These are phyloP conservation scores for Cynara cardunculus DNA, from an alignment of 129 eudicot species.

Conservation along the genomic window DNA sequence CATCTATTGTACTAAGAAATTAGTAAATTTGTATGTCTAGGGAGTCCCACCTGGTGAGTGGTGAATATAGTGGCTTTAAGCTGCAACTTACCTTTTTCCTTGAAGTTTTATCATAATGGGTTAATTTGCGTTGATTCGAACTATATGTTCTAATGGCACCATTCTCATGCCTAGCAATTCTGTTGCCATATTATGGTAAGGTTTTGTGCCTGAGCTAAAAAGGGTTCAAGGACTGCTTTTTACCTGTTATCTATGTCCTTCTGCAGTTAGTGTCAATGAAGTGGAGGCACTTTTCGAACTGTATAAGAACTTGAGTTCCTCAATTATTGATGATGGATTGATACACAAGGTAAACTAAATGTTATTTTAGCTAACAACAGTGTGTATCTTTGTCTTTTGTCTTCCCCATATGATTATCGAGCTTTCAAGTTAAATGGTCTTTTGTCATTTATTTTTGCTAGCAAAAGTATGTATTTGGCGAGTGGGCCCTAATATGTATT, in stretches of 20 bases:
- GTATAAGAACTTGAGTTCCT: conserved; percentile 71
- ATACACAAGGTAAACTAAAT: conserved; percentile 68
- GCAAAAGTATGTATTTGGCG: background rate
- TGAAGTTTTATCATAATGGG: background rate
- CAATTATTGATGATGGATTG: conserved; percentile 80
- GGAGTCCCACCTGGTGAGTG: background rate
- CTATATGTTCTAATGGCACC: no score
- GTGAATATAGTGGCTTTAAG: background rate
- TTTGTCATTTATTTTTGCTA: background rate
- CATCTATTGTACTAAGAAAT: background rate
- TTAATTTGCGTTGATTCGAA: background rate
- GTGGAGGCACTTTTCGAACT: conserved; percentile 81
- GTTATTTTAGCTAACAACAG: background rate
- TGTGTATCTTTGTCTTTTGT: background rate
- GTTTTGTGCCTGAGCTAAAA: background rate
- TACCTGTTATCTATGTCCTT: background rate
- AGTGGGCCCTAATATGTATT: background rate
- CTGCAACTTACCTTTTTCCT: background rate
- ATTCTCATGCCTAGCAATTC: background rate
- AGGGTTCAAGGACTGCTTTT: background rate
- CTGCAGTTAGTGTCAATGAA: conserved; percentile 74
- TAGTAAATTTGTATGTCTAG: background rate
- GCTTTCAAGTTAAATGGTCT: background rate
- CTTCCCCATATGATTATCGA: background rate
- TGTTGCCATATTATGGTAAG: background rate